These are phyloP conservation scores for Yamadazyma dendronema DNA, from an alignment of 1,139 yeast genomes.

Conservation along the genomic window DNA sequence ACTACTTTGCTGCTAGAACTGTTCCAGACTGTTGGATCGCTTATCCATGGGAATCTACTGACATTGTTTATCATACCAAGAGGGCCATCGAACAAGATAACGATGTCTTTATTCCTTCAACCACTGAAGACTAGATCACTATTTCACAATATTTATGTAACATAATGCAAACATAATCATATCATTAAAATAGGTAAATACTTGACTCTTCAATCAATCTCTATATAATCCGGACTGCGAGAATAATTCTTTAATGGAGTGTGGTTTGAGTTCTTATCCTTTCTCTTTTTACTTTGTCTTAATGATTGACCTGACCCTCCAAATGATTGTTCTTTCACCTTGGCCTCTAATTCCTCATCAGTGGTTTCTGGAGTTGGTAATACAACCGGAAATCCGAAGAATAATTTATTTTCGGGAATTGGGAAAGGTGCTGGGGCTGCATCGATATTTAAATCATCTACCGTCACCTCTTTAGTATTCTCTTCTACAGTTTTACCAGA, in stretches of 20 bases:
- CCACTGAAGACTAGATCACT: slow-evolving; percentile 20
- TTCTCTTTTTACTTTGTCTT: slow-evolving; percentile 72
- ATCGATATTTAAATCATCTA: slow-evolving; percentile 45
- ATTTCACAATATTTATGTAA: background rate
- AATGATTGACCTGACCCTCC: slow-evolving; percentile 68
- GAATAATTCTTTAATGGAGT: slow-evolving; percentile 47
- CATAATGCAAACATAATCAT: background rate
- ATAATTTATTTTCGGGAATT: slow-evolving; percentile 81
- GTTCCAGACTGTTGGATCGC: slow-evolving; percentile 96
- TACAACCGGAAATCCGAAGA: slow-evolving; percentile 88
- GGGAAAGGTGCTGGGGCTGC: slow-evolving; percentile 71
- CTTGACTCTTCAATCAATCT: slow-evolving; percentile 53
- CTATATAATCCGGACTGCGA: slow-evolving; percentile 74
- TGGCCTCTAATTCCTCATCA: slow-evolving; percentile 22
- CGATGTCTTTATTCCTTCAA: slow-evolving; percentile 46
- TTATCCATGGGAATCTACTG: slow-evolving; percentile 94
- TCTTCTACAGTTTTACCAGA: slow-evolving; percentile 56
- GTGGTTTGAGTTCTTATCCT: slow-evolving; percentile 49
- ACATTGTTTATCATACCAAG: slow-evolving; percentile 83
- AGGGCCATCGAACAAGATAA: slow-evolving; percentile 75
- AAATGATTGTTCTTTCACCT: slow-evolving; percentile 30
- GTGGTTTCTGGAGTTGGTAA: slow-evolving; percentile 58
- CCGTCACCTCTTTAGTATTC: slow-evolving; percentile 19
- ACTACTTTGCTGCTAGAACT: slow-evolving; percentile 87
- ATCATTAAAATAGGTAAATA: background rate